A percentile compares a stretch with the other conserved stretches of the same genome.
Evolutionary conservation across 306 rosid species (phyloP).

Genomic region (Ormosia emarginata): DNA sequence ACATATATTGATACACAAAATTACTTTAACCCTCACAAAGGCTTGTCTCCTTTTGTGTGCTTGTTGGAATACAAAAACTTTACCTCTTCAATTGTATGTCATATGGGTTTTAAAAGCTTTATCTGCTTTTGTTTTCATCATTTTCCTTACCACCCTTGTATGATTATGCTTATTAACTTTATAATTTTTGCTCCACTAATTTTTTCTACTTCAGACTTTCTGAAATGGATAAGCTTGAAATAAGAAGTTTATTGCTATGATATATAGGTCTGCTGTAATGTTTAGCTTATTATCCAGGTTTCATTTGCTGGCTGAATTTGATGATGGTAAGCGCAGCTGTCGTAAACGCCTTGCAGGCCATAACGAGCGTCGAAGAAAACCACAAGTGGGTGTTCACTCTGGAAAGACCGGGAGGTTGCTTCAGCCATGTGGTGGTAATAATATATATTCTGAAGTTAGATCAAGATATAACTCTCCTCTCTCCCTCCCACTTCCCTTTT

Average conservation of each 20-base stretch:
- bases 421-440: constrained; percentile 67
- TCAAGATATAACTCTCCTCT: constrained; percentile 1
- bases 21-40: background rate
- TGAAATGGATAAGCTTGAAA: constrained; percentile 4
- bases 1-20: background rate
- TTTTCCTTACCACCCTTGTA: background rate
- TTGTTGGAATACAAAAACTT: background rate
- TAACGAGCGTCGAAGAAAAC: constrained; percentile 86
- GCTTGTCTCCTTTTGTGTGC: background rate
- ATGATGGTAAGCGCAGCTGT: constrained; percentile 94
- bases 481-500: background rate
- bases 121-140: background rate
- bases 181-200: background rate
- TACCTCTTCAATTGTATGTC: background rate
- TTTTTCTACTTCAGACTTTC: background rate
- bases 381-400: constrained; percentile 55
- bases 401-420: constrained; percentile 58
- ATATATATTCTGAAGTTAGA: background rate
- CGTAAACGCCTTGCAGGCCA: constrained; percentile 94
- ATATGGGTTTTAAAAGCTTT: background rate
- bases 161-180: background rate
- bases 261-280: constrained; percentile 26
- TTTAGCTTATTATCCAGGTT: constrained; percentile 58
- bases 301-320: constrained; percentile 89
- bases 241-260: constrained; percentile 15